Evolutionary conservation across 2,329 filamentous ascomycete species (phyloP).

Genomic region (Verticillium isaacii): DNA sequence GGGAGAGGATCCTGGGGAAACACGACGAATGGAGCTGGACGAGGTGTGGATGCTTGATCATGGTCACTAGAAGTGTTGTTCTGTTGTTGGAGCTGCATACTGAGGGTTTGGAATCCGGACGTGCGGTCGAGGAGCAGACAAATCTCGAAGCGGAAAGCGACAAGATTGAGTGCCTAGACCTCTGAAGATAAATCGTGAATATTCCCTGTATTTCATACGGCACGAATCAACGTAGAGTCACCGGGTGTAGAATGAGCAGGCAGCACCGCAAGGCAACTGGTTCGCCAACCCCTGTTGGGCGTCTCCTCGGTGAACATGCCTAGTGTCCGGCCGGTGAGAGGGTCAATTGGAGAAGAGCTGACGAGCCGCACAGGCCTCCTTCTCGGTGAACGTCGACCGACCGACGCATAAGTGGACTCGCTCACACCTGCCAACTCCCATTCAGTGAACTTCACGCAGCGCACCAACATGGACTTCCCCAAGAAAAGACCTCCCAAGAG

Average conservation of each 20-base stretch:
- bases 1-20: background rate
- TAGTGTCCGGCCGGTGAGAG: background rate
- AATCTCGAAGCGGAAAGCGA: too few species aligned
- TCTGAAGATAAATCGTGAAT: too few species aligned
- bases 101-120: background rate
- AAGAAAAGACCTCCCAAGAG: slow-evolving; percentile 32
- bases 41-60: background rate
- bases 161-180: too few species aligned
- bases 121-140: slow-evolving; percentile 18
- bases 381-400: background rate
- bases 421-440: background rate
- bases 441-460: background rate
- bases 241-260: background rate
- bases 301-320: background rate
- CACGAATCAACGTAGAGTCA: slow-evolving; percentile 9
- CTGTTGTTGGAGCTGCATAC: background rate
- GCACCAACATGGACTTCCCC: slow-evolving; percentile 22
- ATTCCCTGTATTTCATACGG: too few species aligned
- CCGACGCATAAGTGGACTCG: background rate
- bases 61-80: background rate
- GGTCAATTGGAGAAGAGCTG: background rate
- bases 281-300: background rate
- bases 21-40: background rate
- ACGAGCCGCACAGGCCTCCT: background rate
- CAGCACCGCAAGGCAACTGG: background rate